Evolutionary conservation across 2,329 filamentous ascomycete genomes (phyloP).

Genomic region (Trichoderma semiorbis): DNA sequence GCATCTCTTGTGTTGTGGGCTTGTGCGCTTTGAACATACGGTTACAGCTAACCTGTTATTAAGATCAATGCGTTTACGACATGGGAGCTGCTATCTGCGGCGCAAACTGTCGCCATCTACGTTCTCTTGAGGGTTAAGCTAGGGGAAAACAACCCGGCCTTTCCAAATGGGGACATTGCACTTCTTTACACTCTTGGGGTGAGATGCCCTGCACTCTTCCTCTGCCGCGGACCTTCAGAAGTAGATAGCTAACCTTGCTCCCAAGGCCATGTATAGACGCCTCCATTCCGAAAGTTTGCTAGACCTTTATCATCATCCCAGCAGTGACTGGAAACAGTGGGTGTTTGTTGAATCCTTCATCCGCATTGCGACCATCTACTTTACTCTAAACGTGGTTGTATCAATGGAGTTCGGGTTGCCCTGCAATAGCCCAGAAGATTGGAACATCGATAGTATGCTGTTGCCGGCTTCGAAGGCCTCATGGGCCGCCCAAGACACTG

Average conservation of each 20-base stretch:
- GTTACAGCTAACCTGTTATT: not conserved
- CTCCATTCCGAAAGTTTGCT: not conserved
- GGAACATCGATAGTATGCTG: not conserved
- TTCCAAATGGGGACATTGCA: constrained; percentile 12
- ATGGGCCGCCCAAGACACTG: not conserved
- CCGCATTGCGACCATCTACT: constrained; percentile 2
- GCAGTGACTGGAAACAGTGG: not conserved
- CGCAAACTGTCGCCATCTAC: not conserved
- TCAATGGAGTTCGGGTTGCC: constrained; percentile 8
- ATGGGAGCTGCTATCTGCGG: constrained; percentile 9
- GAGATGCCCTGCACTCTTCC: not conserved
- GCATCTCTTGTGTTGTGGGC: not conserved
- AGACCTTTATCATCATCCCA: not conserved
- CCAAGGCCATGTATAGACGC: not conserved
- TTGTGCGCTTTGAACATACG: not conserved
- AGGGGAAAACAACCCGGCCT: not conserved
- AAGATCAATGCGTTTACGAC: not conserved
- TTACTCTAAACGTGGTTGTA: not conserved
- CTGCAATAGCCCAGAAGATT: not conserved
- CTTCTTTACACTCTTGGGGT: constrained; percentile 15
- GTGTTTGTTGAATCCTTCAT: constrained; percentile 6
- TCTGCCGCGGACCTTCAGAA: not conserved
- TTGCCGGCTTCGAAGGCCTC: constrained; percentile 1
- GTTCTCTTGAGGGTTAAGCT: constrained; percentile 7
- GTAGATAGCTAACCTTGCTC: not conserved